Evolutionary conservation across 2,329 filamentous ascomycete species (phyloP).

Genomic region (Pyrenophora graminea): DNA sequence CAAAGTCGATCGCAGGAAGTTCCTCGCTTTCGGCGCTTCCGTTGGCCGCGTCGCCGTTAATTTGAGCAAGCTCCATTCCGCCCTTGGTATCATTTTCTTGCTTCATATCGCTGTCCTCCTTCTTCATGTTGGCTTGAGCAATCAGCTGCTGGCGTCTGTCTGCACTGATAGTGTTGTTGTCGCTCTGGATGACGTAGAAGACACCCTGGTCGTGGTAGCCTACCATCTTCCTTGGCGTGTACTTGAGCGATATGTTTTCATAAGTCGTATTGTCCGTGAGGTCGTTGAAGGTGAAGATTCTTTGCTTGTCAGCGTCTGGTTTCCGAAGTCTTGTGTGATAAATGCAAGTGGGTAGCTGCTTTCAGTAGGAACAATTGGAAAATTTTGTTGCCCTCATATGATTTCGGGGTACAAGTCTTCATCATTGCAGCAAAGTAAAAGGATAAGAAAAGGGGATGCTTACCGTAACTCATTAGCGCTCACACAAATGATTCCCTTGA

Average conservation of each 20-base stretch:
- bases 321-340: not conserved
- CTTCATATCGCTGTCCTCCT: slow-evolving; percentile 8
- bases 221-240: slow-evolving; percentile 86
- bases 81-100: slow-evolving; percentile 46
- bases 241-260: slow-evolving; percentile 81
- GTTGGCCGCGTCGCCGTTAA: slow-evolving; percentile 22
- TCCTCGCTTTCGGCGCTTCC: slow-evolving; percentile 49
- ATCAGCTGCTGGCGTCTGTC: slow-evolving; percentile 76
- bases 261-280: slow-evolving; percentile 84
- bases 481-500: slow-evolving; percentile 92
- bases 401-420: slow-evolving; percentile 59
- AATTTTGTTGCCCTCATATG: slow-evolving; percentile 55
- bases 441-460: slow-evolving; percentile 44
- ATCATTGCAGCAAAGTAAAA: slow-evolving; percentile 57
- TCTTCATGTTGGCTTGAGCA: slow-evolving; percentile 61
- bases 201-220: slow-evolving; percentile 85
- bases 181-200: slow-evolving; percentile 93
- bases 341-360: slow-evolving; percentile 16
- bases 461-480: slow-evolving; percentile 87
- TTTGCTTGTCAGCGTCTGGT: slow-evolving; percentile 34
- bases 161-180: slow-evolving; percentile 86
- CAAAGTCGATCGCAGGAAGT: slow-evolving; percentile 81
- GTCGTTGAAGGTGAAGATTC: slow-evolving; percentile 90
- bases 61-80: slow-evolving; percentile 23
- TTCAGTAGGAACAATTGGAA: slow-evolving; percentile 99